phyloP scores from a whole-genome alignment of 75 land plant species.

The Larix kaempferi region DNA sequence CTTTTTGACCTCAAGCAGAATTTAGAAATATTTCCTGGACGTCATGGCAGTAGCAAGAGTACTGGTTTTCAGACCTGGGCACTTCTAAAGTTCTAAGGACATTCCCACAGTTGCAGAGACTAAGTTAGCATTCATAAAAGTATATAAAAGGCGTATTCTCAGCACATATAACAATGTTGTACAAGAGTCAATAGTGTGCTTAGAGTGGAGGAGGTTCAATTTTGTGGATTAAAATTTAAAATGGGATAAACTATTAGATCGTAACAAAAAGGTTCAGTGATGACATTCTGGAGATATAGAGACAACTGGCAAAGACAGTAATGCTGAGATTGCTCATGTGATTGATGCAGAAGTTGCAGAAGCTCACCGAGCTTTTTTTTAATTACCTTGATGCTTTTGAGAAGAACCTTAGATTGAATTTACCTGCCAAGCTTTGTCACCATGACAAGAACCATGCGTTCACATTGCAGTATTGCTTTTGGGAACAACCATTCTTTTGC shows the following conservation, averaged over 20 bases:
- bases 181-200: slow-evolving; percentile 19
- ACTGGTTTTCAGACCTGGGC: too few relatives aligned
- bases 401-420: slow-evolving; percentile 83
- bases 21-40: too few relatives aligned
- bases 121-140: too few relatives aligned
- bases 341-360: slow-evolving; percentile 82
- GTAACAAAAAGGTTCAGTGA: slow-evolving; percentile 96
- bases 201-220: slow-evolving; percentile 66
- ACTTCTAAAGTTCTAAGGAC: too few relatives aligned
- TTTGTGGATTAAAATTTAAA: slow-evolving; percentile 73
- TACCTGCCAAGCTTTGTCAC: slow-evolving; percentile 79
- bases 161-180: too few relatives aligned
- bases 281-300: slow-evolving; percentile 70
- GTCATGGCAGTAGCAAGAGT: too few relatives aligned
- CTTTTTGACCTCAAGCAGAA: too few relatives aligned
- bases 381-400: slow-evolving; percentile 95
- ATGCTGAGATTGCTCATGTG: slow-evolving; percentile 38
- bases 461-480: slow-evolving; percentile 61
- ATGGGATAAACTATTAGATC: slow-evolving; percentile 92
- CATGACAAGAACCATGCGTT: slow-evolving; percentile 97
- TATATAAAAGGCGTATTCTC: too few relatives aligned
- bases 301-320: slow-evolving; percentile 15
- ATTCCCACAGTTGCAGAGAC: too few relatives aligned
- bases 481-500: slow-evolving; percentile 46
- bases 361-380: slow-evolving; percentile 77